Evolutionary conservation across 495 filamentous ascomycete genomes (phyloP), one percentile per base, ranked within the genome.

Genomic region (Penicillium longicatenatum): DNA sequence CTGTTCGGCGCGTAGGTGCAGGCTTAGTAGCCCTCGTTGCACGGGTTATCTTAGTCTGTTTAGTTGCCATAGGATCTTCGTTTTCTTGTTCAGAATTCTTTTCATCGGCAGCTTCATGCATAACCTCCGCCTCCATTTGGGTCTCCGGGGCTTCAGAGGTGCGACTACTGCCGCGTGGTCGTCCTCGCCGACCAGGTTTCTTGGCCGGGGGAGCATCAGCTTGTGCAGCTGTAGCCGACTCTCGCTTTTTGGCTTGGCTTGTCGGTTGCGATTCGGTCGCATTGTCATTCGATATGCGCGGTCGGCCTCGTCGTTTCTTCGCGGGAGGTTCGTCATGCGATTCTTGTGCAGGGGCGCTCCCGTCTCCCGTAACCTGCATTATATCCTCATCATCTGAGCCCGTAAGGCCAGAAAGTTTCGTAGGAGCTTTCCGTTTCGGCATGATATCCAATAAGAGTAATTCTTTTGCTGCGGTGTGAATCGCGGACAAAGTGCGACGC

Each of bases 311-410:
- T 29, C 67, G 47, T 57, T 72, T 81, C 62, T 79, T 80, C 17
- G 66, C 54, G 7, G 76, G 70, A 37, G 71, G 77, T 52, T 76
- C 72, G 19, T 62, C 63, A 33, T 59, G 63, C 21, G 59, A 43
- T 52, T 71, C 67, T 26, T 73, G 66, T 21, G 58, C 56, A 44
- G 57, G 63, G 17, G 51, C 60, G 57, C 58, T 52, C 46, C 67
- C 72, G 54, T 56, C 62, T 24, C 44, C 50, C 30, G 57, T 55
- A 8, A 61, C 9, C 50, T 71, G 68, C 52, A 73, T 73, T 30
- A 78, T 75, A 70, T 88, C 85, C 48, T 91, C 88, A 59, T 85
- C 83, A 52, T 89, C 87, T 39, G 85, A 89, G 57, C 85, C 87
- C 35, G 87, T 76, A 46, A 88, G 73, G n/a, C 77, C 82, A 57